Percentiles rank a stretch among this genome's conserved stretches.
These are phyloP conservation scores for Stropharia rugosoannulata DNA, from an alignment of 768 basidiomycete genomes.

Conservation along the genomic window DNA sequence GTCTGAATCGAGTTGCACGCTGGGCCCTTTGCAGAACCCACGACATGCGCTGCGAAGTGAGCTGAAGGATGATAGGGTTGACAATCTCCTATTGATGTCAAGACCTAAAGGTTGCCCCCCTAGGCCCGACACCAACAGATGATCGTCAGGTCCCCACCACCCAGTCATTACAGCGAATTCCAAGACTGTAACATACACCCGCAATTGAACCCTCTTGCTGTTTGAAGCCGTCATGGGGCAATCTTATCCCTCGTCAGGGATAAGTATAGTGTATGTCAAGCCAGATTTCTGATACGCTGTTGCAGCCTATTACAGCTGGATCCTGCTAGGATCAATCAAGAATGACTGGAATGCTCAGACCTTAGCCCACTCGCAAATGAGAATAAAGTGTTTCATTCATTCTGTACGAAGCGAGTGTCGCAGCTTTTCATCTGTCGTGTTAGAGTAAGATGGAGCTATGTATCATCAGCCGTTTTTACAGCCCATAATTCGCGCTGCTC, in stretches of 20 bases:
- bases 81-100: no score
- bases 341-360: conserved; percentile 75
- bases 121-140: conserved; percentile 3
- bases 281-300: conserved; percentile 70
- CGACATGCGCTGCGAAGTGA: conserved; percentile 61
- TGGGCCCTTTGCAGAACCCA: conserved; percentile 9
- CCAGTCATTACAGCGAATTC: conserved; percentile 60
- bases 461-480: neutral
- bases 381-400: conserved; percentile 21
- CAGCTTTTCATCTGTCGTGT: conserved; percentile 52
- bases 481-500: neutral
- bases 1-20: conserved; percentile 62
- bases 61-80: conserved; percentile 49
- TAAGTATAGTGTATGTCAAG: conserved; percentile 22
- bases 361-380: conserved; percentile 74
- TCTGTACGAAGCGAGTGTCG: conserved; percentile 66
- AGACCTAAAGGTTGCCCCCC: no score
- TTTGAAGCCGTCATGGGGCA: conserved; percentile 39
- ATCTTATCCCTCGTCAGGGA: no score
- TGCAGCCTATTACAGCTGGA: conserved; percentile 52
- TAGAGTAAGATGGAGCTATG: neutral
- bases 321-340: conserved; percentile 63
- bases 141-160: conserved; percentile 22
- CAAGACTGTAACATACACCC: conserved; percentile 42
- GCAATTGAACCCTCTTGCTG: conserved; percentile 36